Percentiles rank a stretch among this genome's conserved stretches.
These are phyloP conservation scores for Cerioporus squamosus DNA, from an alignment of 1,284 basidiomycete genomes.

Conservation along the genomic window DNA sequence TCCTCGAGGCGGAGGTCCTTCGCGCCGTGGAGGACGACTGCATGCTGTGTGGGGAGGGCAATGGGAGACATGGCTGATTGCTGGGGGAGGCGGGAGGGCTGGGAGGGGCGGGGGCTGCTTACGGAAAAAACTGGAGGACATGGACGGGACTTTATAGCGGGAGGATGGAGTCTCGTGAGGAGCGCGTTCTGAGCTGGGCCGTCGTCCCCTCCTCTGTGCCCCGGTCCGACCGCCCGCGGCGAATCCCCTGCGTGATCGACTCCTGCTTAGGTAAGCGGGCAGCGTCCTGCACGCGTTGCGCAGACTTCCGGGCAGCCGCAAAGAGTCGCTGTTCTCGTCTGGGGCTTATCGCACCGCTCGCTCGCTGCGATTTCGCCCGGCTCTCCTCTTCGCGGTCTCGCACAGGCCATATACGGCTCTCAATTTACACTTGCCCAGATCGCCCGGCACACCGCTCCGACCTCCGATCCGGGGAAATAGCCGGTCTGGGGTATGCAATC, in stretches of 20 bases:
- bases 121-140: conserved; percentile 20
- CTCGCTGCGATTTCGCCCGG: neutral
- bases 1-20: conserved; percentile 75
- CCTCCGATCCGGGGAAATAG: conserved; percentile 36
- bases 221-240: conserved; percentile 29
- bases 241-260: conserved; percentile 22
- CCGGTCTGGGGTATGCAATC: conserved; percentile 22
- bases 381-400: neutral
- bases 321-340: too few relatives aligned
- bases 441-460: conserved; percentile 24
- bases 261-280: conserved; percentile 14
- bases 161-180: conserved; percentile 29
- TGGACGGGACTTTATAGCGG: conserved; percentile 29
- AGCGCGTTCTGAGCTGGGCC: conserved; percentile 25
- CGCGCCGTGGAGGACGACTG: conserved; percentile 74
- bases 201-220: conserved; percentile 2
- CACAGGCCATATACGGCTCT: neutral
- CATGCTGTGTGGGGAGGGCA: conserved; percentile 57
- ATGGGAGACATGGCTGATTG: conserved; percentile 56
- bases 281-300: too few relatives aligned
- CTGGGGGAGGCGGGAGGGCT: conserved; percentile 13
- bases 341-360: neutral
- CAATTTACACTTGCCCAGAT: neutral
- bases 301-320: too few relatives aligned
- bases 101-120: conserved; percentile 18